Evolutionary conservation across 495 filamentous ascomycete species (phyloP).

Genomic region (Aspergillus campestris): DNA sequence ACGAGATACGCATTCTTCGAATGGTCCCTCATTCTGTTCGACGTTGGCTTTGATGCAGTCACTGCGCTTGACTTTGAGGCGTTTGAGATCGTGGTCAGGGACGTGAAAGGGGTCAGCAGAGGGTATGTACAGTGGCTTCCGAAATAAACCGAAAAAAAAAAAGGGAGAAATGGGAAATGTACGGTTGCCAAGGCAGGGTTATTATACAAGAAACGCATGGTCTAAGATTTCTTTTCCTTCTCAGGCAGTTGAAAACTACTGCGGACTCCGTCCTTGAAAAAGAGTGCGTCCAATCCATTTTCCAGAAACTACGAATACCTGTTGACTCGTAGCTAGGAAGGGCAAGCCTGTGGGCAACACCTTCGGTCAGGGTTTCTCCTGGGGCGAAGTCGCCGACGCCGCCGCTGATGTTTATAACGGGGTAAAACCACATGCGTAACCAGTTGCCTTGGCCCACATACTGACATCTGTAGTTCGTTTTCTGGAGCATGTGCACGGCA

Average conservation of each 20-base stretch:
- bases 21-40: conserved; percentile 89
- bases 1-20: conserved; percentile 99
- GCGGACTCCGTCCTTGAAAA: conserved; percentile 78
- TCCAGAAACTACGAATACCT: conserved; percentile 10
- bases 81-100: conserved; percentile 82
- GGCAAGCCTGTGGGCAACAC: conserved; percentile 62
- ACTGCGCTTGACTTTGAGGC: conserved; percentile 90
- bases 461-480: conserved; percentile 62
- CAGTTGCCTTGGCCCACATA: neutral
- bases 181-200: conserved; percentile 32
- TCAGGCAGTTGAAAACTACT: conserved; percentile 50
- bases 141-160: conserved; percentile 52
- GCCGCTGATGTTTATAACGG: conserved; percentile 88
- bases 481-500: conserved; percentile 90
- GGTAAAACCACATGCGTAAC: conserved; percentile 38
- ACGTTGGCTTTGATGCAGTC: conserved; percentile 94
- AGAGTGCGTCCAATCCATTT: conserved; percentile 53
- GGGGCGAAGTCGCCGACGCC: conserved; percentile 68
- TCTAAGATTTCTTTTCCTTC: conserved; percentile 35
- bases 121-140: conserved; percentile 99
- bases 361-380: conserved; percentile 65
- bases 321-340: conserved; percentile 55
- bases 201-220: conserved; percentile 28
- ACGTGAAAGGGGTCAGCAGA: conserved; percentile 86
- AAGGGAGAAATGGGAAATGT: conserved; percentile 39